These are phyloP conservation scores for Eutreptiella sp. DNA, from an alignment of 208 protist species.

Conservation along the genomic window DNA sequence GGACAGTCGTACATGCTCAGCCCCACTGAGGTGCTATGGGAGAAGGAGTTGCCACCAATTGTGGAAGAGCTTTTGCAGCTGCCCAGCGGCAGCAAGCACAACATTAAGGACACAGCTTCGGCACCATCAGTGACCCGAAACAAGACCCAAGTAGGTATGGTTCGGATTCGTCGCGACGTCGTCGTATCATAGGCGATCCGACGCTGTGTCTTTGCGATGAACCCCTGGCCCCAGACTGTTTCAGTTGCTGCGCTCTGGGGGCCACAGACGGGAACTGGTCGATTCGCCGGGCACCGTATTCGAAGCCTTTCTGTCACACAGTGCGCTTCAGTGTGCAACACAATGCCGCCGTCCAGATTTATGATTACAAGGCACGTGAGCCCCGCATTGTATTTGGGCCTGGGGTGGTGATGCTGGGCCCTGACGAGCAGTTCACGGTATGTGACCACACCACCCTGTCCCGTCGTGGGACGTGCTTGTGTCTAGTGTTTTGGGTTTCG, in stretches of 20 bases:
- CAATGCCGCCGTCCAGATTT: constrained; percentile 91
- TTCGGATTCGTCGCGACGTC: no score
- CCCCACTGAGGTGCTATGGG: constrained; percentile 87
- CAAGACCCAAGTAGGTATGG: constrained; percentile 64
- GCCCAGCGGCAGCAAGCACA: constrained; percentile 40
- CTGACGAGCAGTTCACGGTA: constrained; percentile 92
- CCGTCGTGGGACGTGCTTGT: no score
- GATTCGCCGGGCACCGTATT: no score
- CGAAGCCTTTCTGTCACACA: no score
- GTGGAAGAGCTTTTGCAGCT: constrained; percentile 81
- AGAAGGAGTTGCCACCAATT: constrained; percentile 72
- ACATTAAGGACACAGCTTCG: constrained; percentile 36
- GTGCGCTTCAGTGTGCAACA: constrained; percentile 89
- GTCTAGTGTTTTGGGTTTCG: no score
- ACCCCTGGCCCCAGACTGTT: no score
- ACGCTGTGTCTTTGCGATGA: no score
- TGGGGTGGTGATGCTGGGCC: constrained; percentile 82
- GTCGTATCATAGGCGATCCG: no score
- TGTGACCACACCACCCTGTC: no score
- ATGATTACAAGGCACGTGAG: constrained; percentile 79
- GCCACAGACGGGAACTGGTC: no score
- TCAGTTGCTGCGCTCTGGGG: no score
- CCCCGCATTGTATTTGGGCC: constrained; percentile 85
- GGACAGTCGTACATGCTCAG: constrained; percentile 84
- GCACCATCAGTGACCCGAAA: constrained; percentile 33